Conservation (phyloP, 2,329 filamentous ascomycete species). For the Trichoderma oligosporum region DNA sequence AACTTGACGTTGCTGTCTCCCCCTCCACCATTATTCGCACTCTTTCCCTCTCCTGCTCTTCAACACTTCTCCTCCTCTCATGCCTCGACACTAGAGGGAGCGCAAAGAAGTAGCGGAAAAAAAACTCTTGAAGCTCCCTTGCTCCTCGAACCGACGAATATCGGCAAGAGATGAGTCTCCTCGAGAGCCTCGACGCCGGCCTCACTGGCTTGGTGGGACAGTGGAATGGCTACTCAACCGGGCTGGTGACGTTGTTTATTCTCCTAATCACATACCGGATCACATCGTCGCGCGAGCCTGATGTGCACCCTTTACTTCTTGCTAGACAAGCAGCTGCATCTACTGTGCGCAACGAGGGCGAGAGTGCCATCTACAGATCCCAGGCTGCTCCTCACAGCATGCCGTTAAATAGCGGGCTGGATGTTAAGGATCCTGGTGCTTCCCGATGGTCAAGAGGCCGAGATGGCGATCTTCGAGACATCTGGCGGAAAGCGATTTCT, state of each 20-base stretch:
- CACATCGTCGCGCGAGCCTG: slow-evolving; percentile 70
- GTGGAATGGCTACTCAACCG: slow-evolving; percentile 79
- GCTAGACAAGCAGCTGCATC: slow-evolving; percentile 77
- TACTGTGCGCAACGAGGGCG: slow-evolving; percentile 74
- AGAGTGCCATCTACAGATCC: slow-evolving; percentile 83
- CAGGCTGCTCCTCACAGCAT: slow-evolving; percentile 81
- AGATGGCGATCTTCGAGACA: slow-evolving; percentile 84
- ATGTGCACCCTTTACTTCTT: slow-evolving; percentile 87
- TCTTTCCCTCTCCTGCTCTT: background rate
- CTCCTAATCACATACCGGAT: slow-evolving; percentile 68
- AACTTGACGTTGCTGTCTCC: background rate
- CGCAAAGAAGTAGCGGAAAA: background rate
- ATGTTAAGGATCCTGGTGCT: slow-evolving; percentile 74
- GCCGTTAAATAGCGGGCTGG: slow-evolving; percentile 70
- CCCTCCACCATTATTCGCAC: slow-evolving; percentile 1
- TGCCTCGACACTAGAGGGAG: slow-evolving; percentile 11
- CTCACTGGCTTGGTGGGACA: slow-evolving; percentile 67
- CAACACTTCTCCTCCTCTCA: background rate
- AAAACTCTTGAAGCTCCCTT: slow-evolving; percentile 3
- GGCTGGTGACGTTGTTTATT: slow-evolving; percentile 62
- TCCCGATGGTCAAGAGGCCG: slow-evolving; percentile 80
- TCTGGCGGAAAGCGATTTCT: slow-evolving; percentile 73
- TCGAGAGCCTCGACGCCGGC: slow-evolving; percentile 66
- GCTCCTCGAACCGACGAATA: background rate
- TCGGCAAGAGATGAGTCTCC: slow-evolving; percentile 36